Base-by-base conservation (phyloP, 140 eudicot genomes). In the Cichorium intybus region DNA sequence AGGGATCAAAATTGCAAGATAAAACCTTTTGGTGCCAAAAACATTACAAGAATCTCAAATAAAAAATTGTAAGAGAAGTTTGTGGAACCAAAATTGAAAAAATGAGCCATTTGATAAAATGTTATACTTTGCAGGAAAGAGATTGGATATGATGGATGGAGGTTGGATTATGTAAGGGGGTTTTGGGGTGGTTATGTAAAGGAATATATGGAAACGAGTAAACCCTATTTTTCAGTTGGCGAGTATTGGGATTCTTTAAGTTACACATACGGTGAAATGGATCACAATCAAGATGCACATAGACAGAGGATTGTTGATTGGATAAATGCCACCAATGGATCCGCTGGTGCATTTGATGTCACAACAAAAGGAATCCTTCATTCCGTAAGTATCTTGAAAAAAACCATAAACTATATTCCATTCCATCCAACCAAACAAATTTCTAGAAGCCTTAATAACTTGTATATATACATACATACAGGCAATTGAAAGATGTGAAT, bases 181-280 rank as follows among this genome's bases (percentile, higher is more conserved):
- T 93, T 93, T 80, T 93, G 99, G 99, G 99, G 99, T 11, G 99
- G 99, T 73, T 93, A 93, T 79, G 97, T 93, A 20, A 93, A 93
- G 80, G 99, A 93, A 68, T 93, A 93, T 77, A 73, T 93, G 75
- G 95, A 93, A 54, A 83, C 82, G 35, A 93, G 78, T 48, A 84
- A 74, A 24, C 99, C 99, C 10, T 89, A 84, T 71, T 93, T 93
- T 78, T 84, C 99, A 4, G 97, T 93, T 4, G 99, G 99, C 1
- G 99, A 89, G 76, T 86, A 77, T 60, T 93, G 99, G 99, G 99
- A 93, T 84, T 93, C 99, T n/a, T 86, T 93, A 55, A 84, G 90
- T 70, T 93, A 93, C 66, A 77, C 94, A 0, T 93, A 93, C n/a
- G 95, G 99, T 45, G 90, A 89, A 81, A 86, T 94, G 97, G 99